phyloP scores from a whole-genome alignment of 768 basidiomycete genomes.

The Podaxis carcinomalis region DNA sequence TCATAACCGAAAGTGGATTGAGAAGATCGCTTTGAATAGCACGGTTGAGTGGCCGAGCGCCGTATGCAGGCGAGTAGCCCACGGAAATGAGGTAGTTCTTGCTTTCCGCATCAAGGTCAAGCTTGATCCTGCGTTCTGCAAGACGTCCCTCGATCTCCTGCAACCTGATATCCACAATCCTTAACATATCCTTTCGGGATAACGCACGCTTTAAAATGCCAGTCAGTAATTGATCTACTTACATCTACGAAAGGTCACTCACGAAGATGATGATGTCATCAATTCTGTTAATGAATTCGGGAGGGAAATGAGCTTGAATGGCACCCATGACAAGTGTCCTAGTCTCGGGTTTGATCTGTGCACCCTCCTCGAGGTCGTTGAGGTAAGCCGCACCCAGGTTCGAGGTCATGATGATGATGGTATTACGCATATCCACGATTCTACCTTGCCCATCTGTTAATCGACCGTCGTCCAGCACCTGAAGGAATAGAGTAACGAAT shows the following conservation, averaged over 20 bases:
- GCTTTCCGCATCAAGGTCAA: conserved; percentile 73
- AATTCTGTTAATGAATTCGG: conserved; percentile 89
- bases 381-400: conserved; percentile 81
- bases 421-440: conserved; percentile 82
- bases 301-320: conserved; percentile 83
- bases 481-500: conserved; percentile 51
- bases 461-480: conserved; percentile 90
- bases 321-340: conserved; percentile 69
- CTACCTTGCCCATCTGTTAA: conserved; percentile 93
- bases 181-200: conserved; percentile 69
- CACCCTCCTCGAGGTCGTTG: conserved; percentile 69
- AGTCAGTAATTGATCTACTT: conserved; percentile 15
- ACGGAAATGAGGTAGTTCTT: conserved; percentile 72
- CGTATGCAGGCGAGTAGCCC: conserved; percentile 80
- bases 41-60: conserved; percentile 89
- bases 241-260: conserved; percentile 29
- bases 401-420: conserved; percentile 93
- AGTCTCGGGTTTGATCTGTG: conserved; percentile 53
- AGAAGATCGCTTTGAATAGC: conserved; percentile 90
- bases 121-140: conserved; percentile 69
- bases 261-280: conserved; percentile 83
- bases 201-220: conserved; percentile 61
- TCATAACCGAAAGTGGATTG: conserved; percentile 82
- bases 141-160: conserved; percentile 83
- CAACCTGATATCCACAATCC: conserved; percentile 87